Evolutionary conservation across 306 rosid genomes (phyloP).

Genomic region (Senna tora): DNA sequence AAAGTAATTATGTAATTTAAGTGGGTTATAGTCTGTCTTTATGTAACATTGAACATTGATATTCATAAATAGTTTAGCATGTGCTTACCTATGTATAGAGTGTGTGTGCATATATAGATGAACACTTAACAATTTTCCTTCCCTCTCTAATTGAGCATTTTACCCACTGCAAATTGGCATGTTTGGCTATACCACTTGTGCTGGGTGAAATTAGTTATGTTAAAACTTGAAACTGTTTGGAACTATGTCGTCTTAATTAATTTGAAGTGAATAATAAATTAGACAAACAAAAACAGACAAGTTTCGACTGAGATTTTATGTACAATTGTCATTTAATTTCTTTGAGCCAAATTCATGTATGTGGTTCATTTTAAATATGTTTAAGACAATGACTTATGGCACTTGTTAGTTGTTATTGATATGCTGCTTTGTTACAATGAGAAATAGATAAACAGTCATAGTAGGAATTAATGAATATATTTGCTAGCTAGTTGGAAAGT

Average conservation of each 20-base stretch:
- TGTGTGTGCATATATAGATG: background rate
- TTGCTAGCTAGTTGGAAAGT: background rate
- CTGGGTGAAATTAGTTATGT: background rate
- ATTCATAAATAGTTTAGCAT: background rate
- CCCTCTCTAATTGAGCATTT: background rate
- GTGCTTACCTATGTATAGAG: background rate
- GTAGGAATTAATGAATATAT: slow-evolving; percentile 1
- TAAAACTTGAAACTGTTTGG: background rate
- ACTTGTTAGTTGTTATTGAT: background rate
- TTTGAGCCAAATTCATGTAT: slow-evolving; percentile 1
- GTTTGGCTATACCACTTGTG: background rate
- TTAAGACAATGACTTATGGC: background rate
- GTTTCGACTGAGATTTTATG: background rate
- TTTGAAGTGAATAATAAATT: background rate
- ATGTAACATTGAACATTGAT: background rate
- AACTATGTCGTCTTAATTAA: background rate
- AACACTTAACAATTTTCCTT: background rate
- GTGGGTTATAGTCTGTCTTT: background rate
- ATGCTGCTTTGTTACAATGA: background rate
- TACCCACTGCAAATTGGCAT: background rate
- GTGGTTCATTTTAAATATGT: background rate
- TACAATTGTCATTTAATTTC: slow-evolving; percentile 11
- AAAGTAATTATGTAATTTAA: background rate
- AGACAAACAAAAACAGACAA: background rate
- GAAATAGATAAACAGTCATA: background rate